These are phyloP conservation scores for Agrocybe praecox DNA, from an alignment of 768 basidiomycete species.

Conservation along the genomic window DNA sequence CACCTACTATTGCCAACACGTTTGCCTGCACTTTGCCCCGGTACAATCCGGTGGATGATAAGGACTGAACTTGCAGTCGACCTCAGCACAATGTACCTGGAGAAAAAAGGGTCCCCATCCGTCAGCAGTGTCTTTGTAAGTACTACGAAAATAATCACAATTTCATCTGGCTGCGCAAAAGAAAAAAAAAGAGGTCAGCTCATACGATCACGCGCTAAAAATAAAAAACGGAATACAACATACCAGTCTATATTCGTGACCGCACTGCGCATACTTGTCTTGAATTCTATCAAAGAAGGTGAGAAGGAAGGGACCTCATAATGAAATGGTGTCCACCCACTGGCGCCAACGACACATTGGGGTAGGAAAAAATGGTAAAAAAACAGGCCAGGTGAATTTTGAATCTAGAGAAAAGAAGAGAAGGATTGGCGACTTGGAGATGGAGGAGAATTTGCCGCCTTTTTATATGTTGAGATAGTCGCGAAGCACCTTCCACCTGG, in stretches of 20 bases:
- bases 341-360: conserved; percentile 76
- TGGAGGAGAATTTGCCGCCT: conserved; percentile 7
- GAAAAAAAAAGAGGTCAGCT: background rate
- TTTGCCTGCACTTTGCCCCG: conserved; percentile 54
- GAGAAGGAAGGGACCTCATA: conserved; percentile 12
- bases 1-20: conserved; percentile 85
- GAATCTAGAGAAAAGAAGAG: conserved; percentile 15
- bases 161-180: conserved; percentile 54
- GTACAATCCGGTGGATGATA: conserved; percentile 58
- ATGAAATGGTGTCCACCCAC: conserved; percentile 38
- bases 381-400: background rate
- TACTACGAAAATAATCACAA: conserved; percentile 44
- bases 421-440: conserved; percentile 1
- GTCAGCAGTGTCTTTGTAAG: too few relatives aligned
- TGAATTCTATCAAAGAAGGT: conserved; percentile 51
- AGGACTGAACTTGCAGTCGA: conserved; percentile 71
- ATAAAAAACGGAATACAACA: conserved; percentile 18
- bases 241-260: conserved; percentile 57
- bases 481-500: conserved; percentile 18
- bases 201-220: background rate
- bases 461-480: conserved; percentile 24
- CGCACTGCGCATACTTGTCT: conserved; percentile 59
- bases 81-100: conserved; percentile 68
- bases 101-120: background rate
- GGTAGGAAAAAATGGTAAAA: conserved; percentile 5